A percentile compares a stretch with the other conserved stretches of the same genome.
Conservation (phyloP, 2,329 filamentous ascomycete species). For the Clathrospora elynae region DNA sequence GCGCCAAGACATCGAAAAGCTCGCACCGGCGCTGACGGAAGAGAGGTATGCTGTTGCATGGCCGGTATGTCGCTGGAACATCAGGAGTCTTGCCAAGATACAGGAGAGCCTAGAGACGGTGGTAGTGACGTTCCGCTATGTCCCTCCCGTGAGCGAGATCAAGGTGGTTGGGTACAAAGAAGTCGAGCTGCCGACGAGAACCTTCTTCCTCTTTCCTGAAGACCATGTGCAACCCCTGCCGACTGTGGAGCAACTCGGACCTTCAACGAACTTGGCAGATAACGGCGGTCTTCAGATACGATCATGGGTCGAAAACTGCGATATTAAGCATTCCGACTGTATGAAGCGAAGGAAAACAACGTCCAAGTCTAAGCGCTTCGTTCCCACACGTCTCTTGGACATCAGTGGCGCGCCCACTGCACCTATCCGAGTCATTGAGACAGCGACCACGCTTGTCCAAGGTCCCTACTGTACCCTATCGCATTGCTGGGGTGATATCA, state of each 20-base stretch:
- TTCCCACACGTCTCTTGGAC: constrained; percentile 33
- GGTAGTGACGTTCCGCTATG: constrained; percentile 26
- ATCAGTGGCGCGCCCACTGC: constrained; percentile 7
- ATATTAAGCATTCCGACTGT: constrained; percentile 22
- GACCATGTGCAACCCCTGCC: constrained; percentile 16
- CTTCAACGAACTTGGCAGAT: constrained; percentile 6
- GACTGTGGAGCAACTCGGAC: constrained; percentile 13
- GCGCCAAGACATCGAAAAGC: constrained; percentile 12
- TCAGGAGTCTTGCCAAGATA: constrained; percentile 21
- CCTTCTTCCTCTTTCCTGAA: constrained; percentile 28
- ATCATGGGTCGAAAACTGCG: constrained; percentile 27
- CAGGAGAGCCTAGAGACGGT: constrained; percentile 22
- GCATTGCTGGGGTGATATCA: constrained; percentile 33
- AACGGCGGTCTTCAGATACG: constrained; percentile 12
- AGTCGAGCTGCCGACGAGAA: constrained; percentile 14
- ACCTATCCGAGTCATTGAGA: constrained; percentile 25
- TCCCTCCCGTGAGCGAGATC: constrained; percentile 9
- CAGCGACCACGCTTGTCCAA: constrained; percentile 10
- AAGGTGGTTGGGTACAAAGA: not conserved
- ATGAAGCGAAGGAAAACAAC: constrained; percentile 17
- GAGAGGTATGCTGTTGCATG: constrained; percentile 5
- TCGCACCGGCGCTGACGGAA: constrained; percentile 14
- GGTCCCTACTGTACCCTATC: constrained; percentile 28
- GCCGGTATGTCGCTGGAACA: constrained; percentile 28
- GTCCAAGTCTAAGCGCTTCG: constrained; percentile 3